Percentiles rank a stretch among this genome's conserved stretches.
These are phyloP conservation scores for Phytophthora fragariae DNA, from an alignment of 352 stramenopile species.

Conservation along the genomic window DNA sequence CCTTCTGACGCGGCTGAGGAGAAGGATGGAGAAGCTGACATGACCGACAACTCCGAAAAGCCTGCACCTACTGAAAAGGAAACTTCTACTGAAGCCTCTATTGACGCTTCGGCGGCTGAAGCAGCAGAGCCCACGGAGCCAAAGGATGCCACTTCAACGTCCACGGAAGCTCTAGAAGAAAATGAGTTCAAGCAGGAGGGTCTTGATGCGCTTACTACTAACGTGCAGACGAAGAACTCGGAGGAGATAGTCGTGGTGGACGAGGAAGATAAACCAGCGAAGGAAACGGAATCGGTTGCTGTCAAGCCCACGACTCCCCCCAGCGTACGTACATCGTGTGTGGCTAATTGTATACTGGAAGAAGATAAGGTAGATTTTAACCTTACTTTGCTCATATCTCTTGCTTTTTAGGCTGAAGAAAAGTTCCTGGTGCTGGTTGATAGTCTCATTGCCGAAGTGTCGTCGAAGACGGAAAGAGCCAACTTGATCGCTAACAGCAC, in stretches of 20 bases:
- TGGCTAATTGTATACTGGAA: too few species aligned
- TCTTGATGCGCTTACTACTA: conserved; percentile 20
- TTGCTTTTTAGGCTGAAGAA: conserved; percentile 47
- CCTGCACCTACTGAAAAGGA: neutral
- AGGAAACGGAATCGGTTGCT: conserved; percentile 19
- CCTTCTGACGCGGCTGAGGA: neutral
- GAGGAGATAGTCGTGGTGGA: neutral
- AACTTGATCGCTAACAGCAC: conserved; percentile 77
- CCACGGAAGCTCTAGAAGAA: conserved; percentile 22
- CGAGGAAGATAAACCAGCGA: neutral
- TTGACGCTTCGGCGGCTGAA: conserved; percentile 4
- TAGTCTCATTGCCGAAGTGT: conserved; percentile 66
- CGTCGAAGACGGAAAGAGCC: conserved; percentile 60
- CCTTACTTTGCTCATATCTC: neutral
- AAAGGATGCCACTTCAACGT: neutral
- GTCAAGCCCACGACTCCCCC: conserved; percentile 6
- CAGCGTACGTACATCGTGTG: conserved; percentile 30
- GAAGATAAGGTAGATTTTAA: neutral
- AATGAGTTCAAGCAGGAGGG: conserved; percentile 36
- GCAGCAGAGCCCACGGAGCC: neutral
- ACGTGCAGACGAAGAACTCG: neutral
- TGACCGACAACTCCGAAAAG: conserved; percentile 9
- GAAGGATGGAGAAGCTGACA: conserved; percentile 4
- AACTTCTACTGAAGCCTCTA: neutral
- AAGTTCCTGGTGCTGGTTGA: conserved; percentile 70